Conservation (phyloP, 371 early-diverging fungal species). For the Lichtheimia hyalospora region DNA sequence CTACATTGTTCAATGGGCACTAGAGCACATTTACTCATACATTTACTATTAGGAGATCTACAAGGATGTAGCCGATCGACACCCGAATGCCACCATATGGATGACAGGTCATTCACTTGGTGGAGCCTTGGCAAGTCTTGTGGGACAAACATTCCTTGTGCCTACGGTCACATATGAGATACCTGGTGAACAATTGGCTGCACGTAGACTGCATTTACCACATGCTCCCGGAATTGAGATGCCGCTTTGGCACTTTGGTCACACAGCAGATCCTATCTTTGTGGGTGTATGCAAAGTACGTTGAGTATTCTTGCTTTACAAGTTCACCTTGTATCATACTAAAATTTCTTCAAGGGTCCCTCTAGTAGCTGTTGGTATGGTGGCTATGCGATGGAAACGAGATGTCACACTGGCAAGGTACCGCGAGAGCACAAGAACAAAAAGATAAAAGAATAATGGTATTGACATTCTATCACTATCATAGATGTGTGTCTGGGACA, state of each 20-base stretch:
- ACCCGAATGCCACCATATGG: conserved; percentile 77
- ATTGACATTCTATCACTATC: conserved; percentile 16
- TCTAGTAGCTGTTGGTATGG: conserved; percentile 81
- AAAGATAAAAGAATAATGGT: too few relatives aligned
- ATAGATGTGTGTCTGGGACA: conserved; percentile 66
- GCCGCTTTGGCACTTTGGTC: conserved; percentile 91
- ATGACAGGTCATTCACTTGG: conserved; percentile 95
- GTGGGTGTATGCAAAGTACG: conserved; percentile 78
- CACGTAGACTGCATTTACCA: conserved; percentile 80
- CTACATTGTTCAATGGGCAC: too few relatives aligned
- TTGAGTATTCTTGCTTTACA: neutral
- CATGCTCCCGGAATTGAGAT: conserved; percentile 50
- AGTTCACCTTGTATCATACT: too few relatives aligned
- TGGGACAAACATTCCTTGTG: conserved; percentile 84
- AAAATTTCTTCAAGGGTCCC: conserved; percentile 55
- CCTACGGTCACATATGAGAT: conserved; percentile 89
- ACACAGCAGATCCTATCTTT: conserved; percentile 93
- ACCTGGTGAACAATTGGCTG: conserved; percentile 87
- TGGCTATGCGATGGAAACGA: conserved; percentile 89
- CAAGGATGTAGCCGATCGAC: conserved; percentile 58
- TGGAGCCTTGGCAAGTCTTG: conserved; percentile 78
- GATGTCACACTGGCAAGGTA: conserved; percentile 53
- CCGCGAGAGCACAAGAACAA: neutral
- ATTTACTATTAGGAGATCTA: conserved; percentile 30
- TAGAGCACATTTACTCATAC: neutral